Percentiles rank a stretch among this genome's conserved stretches.
Evolutionary conservation across 495 filamentous ascomycete species (phyloP).

Genomic region (Rusavskia elegans): DNA sequence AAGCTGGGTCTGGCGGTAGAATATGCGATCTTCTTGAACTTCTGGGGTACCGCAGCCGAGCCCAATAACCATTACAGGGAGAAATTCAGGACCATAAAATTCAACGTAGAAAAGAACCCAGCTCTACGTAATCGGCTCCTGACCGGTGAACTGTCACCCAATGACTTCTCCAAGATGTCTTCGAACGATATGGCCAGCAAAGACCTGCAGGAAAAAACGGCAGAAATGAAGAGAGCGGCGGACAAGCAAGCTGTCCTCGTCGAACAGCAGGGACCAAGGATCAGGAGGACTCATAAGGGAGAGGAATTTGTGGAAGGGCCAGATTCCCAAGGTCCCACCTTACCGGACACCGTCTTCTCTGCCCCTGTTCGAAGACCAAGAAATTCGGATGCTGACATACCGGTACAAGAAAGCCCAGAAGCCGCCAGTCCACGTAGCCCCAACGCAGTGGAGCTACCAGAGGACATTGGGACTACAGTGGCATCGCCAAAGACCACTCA

Average conservation of each 20-base stretch:
- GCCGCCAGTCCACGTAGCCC: conserved; percentile 18
- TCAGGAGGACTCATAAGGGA: conserved; percentile 86
- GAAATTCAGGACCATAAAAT: conserved; percentile 48
- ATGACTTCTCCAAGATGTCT: conserved; percentile 66
- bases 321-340: conserved; percentile 30
- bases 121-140: conserved; percentile 64
- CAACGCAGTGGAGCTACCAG: conserved; percentile 15
- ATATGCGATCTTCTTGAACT: conserved; percentile 44
- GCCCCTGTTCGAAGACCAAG: conserved; percentile 22
- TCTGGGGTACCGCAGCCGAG: conserved; percentile 32
- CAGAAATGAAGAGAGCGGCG: conserved; percentile 56
- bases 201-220: conserved; percentile 66
- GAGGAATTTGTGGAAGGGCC: conserved; percentile 70
- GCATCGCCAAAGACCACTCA: conserved; percentile 16
- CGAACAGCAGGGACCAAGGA: conserved; percentile 66
- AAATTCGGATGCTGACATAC: conserved; percentile 24
- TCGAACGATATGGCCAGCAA: conserved; percentile 81
- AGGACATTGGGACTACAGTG: conserved; percentile 14
- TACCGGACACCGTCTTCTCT: conserved; percentile 32
- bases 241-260: conserved; percentile 81
- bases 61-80: conserved; percentile 35
- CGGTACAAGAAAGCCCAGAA: conserved; percentile 16
- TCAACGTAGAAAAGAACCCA: conserved; percentile 76
- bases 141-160: conserved; percentile 47
- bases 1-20: conserved; percentile 58